Evolutionary conservation across 306 rosid species (phyloP), one percentile per base, ranked within the genome.

Genomic region (Cucurbita moschata): DNA sequence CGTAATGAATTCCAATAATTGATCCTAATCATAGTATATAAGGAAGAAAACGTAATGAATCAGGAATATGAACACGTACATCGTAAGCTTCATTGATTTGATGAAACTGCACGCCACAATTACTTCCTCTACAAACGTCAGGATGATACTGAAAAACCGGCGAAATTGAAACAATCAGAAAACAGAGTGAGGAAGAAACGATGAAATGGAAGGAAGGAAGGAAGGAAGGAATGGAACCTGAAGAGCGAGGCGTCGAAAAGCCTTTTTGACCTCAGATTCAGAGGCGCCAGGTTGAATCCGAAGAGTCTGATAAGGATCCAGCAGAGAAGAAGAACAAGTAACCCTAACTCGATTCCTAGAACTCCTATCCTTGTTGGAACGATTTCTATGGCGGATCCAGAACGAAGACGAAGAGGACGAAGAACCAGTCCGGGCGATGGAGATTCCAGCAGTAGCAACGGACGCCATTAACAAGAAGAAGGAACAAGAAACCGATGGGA

Each of bases 21-120:
- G 51, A 19, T 64, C n/a, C 35, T 5, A 38, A 9, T 1, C 19
- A 43, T 0, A 7, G 15, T 44, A 66, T 5, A 43, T 5, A 65
- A 9, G 40, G 19, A 0, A 67, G 10, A 23, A 46, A 19, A 9
- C 8, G 21, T 30, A 30, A 30, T 30, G 35, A 30, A 30, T 30
- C 35, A 30, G 8, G 53, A 5, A n/a, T 50, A 14, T 50, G 8
- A 50, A 47, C 43, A 15, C 87, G 30, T 79, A 95, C 99, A 86
- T 88, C 96, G 75, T 95, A 91, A 46, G 99, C 99, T 79, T 95
- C 90, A 7, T 91, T 89, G 87, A 94, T 94, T 67, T 68, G 78
- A 53, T 91, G 89, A 85, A 94, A 91, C 70, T 86, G 87, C 51
- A 91, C 99, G 1, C 91, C 87, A 14, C 95, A 89, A 71, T 89